Evolutionary conservation across 2,329 filamentous ascomycete genomes (phyloP).

Genomic region (Cladosporium sp.): DNA sequence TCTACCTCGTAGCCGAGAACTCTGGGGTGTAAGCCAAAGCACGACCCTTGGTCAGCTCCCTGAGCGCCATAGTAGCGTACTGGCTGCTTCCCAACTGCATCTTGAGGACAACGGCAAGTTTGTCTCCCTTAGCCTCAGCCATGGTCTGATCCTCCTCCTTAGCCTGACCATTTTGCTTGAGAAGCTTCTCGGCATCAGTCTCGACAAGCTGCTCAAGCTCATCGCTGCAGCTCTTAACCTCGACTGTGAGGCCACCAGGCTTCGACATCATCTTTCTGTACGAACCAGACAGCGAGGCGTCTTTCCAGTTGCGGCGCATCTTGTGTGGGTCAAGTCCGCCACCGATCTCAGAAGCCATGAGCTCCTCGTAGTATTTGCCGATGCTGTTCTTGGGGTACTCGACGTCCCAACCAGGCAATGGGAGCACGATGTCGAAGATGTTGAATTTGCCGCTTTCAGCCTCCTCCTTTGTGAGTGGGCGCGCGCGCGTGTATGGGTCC

Average conservation of each 20-base stretch:
- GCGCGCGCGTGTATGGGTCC: constrained; percentile 63
- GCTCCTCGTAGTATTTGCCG: constrained; percentile 75
- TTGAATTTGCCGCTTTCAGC: constrained; percentile 69
- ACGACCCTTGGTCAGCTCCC: constrained; percentile 69
- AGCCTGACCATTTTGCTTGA: constrained; percentile 16
- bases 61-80: constrained; percentile 78
- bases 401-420: constrained; percentile 87
- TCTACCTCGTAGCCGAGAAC: constrained; percentile 41
- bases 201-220: constrained; percentile 75
- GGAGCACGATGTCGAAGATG: constrained; percentile 85
- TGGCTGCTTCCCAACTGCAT: constrained; percentile 74
- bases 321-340: constrained; percentile 75
- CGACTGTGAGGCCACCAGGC: constrained; percentile 61
- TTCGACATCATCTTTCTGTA: constrained; percentile 81
- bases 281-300: constrained; percentile 81
- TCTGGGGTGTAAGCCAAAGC: constrained; percentile 62
- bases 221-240: constrained; percentile 65
- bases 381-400: constrained; percentile 80
- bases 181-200: constrained; percentile 73
- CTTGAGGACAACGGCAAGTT: constrained; percentile 66
- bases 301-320: constrained; percentile 82
- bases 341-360: constrained; percentile 78
- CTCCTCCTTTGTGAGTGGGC: constrained; percentile 72
- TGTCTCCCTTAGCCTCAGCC: constrained; percentile 31
- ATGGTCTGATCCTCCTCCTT: constrained; percentile 7